phyloP scores from a whole-genome alignment of 116 monocot genomes.

The Phalaenopsis hybrid region DNA sequence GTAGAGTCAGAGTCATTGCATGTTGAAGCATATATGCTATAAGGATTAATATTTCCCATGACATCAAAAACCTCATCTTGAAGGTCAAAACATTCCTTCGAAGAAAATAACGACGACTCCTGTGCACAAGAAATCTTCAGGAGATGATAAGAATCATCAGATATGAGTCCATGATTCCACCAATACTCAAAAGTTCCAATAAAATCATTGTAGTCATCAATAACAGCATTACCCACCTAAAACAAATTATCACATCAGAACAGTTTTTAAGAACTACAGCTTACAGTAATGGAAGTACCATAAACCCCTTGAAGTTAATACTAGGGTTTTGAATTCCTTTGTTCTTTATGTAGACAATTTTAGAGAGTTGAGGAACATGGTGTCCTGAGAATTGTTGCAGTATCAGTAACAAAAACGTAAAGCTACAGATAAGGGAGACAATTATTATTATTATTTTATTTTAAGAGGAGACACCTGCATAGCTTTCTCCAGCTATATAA shows the following conservation, averaged over 20 bases:
- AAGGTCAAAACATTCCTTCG: slow-evolving; percentile 34
- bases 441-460: not conserved
- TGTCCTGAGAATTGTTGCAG: slow-evolving; percentile 35
- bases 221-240: slow-evolving; percentile 83
- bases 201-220: slow-evolving; percentile 50
- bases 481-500: slow-evolving; percentile 65
- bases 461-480: slow-evolving; percentile 30
- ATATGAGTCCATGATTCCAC: slow-evolving; percentile 87
- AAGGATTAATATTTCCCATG: slow-evolving; percentile 76
- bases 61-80: slow-evolving; percentile 40
- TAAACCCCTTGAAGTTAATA: slow-evolving; percentile 60
- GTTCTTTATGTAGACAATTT: slow-evolving; percentile 45
- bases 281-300: slow-evolving; percentile 23
- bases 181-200: slow-evolving; percentile 76
- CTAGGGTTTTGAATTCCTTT: slow-evolving; percentile 32
- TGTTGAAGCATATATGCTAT: slow-evolving; percentile 67
- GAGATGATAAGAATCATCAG: slow-evolving; percentile 37
- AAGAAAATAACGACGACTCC: slow-evolving; percentile 11
- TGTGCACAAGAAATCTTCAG: slow-evolving; percentile 29
- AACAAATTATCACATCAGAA: not conserved
- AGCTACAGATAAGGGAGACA: not conserved
- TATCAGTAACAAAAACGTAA: not conserved
- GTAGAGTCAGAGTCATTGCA: slow-evolving; percentile 35
- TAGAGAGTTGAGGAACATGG: slow-evolving; percentile 60
- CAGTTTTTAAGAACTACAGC: not conserved